These are phyloP conservation scores for Pseudogymnoascus sp. DNA, from an alignment of 2,329 filamentous ascomycete genomes.

Conservation along the genomic window DNA sequence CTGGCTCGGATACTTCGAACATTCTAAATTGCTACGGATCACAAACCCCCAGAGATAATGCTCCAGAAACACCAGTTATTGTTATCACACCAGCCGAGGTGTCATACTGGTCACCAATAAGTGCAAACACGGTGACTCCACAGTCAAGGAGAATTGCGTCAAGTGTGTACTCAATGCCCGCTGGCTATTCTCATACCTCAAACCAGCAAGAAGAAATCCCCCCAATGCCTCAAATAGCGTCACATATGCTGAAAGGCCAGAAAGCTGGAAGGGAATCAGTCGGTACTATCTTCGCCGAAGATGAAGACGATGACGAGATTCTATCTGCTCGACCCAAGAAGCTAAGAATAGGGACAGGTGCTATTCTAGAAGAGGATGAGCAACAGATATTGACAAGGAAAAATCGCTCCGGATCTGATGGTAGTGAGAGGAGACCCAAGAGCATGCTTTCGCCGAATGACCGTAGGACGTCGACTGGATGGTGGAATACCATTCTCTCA, in stretches of 20 bases:
- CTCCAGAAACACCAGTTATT: conserved; percentile 40
- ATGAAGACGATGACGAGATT: conserved; percentile 15
- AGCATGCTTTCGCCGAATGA: conserved; percentile 18
- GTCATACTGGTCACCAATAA: conserved; percentile 26
- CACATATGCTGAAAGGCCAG: conserved; percentile 25
- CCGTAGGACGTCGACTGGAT: conserved; percentile 54
- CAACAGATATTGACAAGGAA: conserved; percentile 31
- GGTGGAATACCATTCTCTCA: conserved; percentile 72
- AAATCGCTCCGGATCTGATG: background rate
- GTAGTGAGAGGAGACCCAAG: background rate
- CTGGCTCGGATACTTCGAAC: conserved; percentile 21
- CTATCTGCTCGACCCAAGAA: conserved; percentile 4
- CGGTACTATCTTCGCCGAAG: conserved; percentile 23
- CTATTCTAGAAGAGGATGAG: conserved; percentile 65
- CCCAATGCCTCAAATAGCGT: conserved; percentile 52
- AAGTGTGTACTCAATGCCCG: conserved; percentile 50
- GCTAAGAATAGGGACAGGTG: conserved; percentile 40
- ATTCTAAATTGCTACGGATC: conserved; percentile 20
- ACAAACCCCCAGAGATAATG: conserved; percentile 17
- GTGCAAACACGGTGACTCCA: conserved; percentile 13
- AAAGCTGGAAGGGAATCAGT: conserved; percentile 24
- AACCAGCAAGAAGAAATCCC: conserved; percentile 37
- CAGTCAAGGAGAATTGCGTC: conserved; percentile 17
- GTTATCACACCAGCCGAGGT: conserved; percentile 43
- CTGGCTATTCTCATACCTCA: conserved; percentile 29